Percentiles rank a stretch among this genome's conserved stretches.
These are phyloP conservation scores for Starmerella sirachaensis DNA, from an alignment of 805 yeast species.

Conservation along the genomic window DNA sequence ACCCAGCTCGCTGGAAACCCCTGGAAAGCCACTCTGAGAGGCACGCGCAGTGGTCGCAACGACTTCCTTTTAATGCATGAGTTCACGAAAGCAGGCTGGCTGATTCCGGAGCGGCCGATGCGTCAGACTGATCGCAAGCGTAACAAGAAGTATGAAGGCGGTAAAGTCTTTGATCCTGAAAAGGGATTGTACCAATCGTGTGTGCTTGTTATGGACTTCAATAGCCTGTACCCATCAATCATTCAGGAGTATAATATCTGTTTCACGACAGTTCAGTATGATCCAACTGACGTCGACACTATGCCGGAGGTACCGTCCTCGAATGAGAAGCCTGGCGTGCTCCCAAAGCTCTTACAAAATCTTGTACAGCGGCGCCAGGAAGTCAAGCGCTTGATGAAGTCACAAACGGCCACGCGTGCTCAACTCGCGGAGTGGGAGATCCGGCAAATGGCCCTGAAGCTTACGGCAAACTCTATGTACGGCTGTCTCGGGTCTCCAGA, in stretches of 20 bases:
- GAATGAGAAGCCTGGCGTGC: constrained; percentile 57
- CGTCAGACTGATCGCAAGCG: constrained; percentile 29
- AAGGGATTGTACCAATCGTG: constrained; percentile 85
- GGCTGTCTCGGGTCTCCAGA: constrained; percentile 91
- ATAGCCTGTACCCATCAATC: constrained; percentile 90
- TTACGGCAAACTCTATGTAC: constrained; percentile 99
- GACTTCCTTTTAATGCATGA: constrained; percentile 89
- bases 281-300: constrained; percentile 21
- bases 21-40: constrained; percentile 88
- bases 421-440: constrained; percentile 82
- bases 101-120: constrained; percentile 61
- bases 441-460: constrained; percentile 87
- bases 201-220: constrained; percentile 93
- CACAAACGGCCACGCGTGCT: constrained; percentile 44
- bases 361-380: constrained; percentile 86
- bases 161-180: constrained; percentile 93
- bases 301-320: constrained; percentile 32
- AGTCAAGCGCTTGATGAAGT: constrained; percentile 75
- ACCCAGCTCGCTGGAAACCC: constrained; percentile 94
- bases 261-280: constrained; percentile 82
- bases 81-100: constrained; percentile 62
- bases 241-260: constrained; percentile 96
- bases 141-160: constrained; percentile 69
- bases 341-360: constrained; percentile 71
- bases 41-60: constrained; percentile 92